A percentile compares a stretch with the other conserved stretches of the same genome.
phyloP scores from a whole-genome alignment of 768 basidiomycete species.

The Pluteus cervinus region DNA sequence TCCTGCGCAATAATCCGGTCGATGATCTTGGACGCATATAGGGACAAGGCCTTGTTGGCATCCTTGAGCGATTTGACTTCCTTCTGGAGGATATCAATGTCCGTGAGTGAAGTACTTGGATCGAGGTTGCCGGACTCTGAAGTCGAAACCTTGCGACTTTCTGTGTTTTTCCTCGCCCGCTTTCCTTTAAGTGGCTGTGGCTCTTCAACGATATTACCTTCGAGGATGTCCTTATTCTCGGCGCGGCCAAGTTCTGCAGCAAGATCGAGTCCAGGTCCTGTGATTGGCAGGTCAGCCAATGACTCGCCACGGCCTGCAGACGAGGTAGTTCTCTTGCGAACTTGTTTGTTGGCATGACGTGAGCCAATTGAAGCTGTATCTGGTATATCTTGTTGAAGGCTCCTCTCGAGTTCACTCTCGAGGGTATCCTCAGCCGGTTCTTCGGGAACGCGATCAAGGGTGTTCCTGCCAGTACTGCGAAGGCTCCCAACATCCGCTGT shows the following conservation, averaged over 20 bases:
- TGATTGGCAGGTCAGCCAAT: slow-evolving; percentile 81
- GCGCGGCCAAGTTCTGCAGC: slow-evolving; percentile 90
- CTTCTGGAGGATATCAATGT: slow-evolving; percentile 68
- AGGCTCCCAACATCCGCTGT: slow-evolving; percentile 49
- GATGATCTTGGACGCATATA: slow-evolving; percentile 97
- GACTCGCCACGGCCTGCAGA: slow-evolving; percentile 68
- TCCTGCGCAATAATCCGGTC: slow-evolving; percentile 96
- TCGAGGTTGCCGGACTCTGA: slow-evolving; percentile 34
- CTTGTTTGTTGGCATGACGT: slow-evolving; percentile 35
- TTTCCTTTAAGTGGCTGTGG: slow-evolving; percentile 39
- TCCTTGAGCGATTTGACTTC: slow-evolving; percentile 94
- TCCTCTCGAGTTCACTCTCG: slow-evolving; percentile 32
- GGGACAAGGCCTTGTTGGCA: slow-evolving; percentile 90
- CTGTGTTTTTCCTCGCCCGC: slow-evolving; percentile 40
- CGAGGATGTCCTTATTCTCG: slow-evolving; percentile 78
- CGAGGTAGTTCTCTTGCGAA: slow-evolving; percentile 49
- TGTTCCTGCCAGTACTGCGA: slow-evolving; percentile 50
- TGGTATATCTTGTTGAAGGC: slow-evolving; percentile 29
- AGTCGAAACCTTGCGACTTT: slow-evolving; percentile 30
- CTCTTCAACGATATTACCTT: slow-evolving; percentile 47
- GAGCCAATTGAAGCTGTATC: slow-evolving; percentile 32
- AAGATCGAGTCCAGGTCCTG: slow-evolving; percentile 84
- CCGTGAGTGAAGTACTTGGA: slow-evolving; percentile 37
- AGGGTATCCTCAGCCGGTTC: slow-evolving; percentile 38
- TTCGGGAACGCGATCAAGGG: slow-evolving; percentile 61